phyloP scores from a whole-genome alignment of 345 rosid species.

The Populus deltoides region DNA sequence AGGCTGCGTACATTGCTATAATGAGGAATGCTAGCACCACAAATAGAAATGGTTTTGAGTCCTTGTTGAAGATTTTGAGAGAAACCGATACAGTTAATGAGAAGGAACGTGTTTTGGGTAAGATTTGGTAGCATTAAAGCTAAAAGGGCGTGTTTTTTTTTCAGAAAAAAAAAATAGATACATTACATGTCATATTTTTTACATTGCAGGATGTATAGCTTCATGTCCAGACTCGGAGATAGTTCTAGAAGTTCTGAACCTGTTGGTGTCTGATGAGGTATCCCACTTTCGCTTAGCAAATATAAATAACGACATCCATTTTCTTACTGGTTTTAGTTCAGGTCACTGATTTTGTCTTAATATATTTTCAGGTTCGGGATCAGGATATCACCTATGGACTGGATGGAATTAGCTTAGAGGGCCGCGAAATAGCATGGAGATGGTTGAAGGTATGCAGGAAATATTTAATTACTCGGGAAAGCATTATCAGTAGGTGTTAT shows the following conservation, averaged over 20 bases:
- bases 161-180: neutral
- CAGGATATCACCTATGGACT: constrained; percentile 32
- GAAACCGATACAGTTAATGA: constrained; percentile 44
- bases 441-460: constrained; percentile 34
- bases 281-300: too few species aligned
- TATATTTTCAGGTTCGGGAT: constrained; percentile 28
- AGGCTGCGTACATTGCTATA: constrained; percentile 44
- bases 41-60: constrained; percentile 34
- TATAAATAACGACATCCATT: neutral
- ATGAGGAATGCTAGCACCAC: constrained; percentile 33
- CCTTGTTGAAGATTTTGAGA: constrained; percentile 39
- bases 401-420: constrained; percentile 31
- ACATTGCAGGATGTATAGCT: constrained; percentile 29
- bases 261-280: constrained; percentile 41
- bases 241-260: constrained; percentile 27
- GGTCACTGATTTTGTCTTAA: neutral
- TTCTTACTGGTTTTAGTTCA: neutral
- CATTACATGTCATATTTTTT: neutral
- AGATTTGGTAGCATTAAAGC: constrained; percentile 4
- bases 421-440: constrained; percentile 34
- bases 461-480: neutral
- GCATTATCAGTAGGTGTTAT: neutral
- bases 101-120: constrained; percentile 38
- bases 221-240: constrained; percentile 34
- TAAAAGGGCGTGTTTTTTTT: neutral